A percentile compares a stretch with the other conserved stretches of the same genome.
phyloP scores from a whole-genome alignment of 2,329 filamentous ascomycete genomes.

The Zelopaecilomyces penicillatus region DNA sequence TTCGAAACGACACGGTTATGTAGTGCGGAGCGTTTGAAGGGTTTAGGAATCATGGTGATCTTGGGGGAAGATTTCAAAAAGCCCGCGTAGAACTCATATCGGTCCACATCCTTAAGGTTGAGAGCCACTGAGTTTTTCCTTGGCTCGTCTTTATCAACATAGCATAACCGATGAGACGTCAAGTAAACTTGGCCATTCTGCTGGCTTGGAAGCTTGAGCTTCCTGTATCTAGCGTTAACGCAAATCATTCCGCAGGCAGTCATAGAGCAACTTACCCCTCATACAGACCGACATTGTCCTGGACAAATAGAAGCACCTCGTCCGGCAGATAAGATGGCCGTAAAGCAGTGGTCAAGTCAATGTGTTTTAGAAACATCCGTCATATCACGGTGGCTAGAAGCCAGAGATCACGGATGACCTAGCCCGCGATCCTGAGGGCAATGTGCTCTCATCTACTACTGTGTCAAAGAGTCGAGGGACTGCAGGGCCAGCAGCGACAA shows the following conservation, averaged over 20 bases:
- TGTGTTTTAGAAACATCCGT: constrained; percentile 95
- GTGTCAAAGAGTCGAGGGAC: too few relatives aligned
- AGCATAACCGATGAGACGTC: constrained; percentile 91
- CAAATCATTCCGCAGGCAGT: not conserved
- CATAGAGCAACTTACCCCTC: constrained; percentile 63
- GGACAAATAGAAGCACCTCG: constrained; percentile 91
- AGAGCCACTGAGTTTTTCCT: constrained; percentile 77
- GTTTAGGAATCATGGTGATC: constrained; percentile 80
- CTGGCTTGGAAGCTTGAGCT: constrained; percentile 88
- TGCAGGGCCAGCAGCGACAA: too few relatives aligned
- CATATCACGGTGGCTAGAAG: constrained; percentile 30
- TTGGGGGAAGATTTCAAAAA: constrained; percentile 95
- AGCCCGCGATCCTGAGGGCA: too few relatives aligned
- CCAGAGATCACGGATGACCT: constrained; percentile 2
- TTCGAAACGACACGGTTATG: constrained; percentile 44
- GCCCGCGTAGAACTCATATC: constrained; percentile 83
- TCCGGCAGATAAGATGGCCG: constrained; percentile 87
- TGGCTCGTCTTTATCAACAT: constrained; percentile 82
- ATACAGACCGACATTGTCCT: constrained; percentile 95
- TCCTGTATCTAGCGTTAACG: constrained; percentile 46
- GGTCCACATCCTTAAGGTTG: constrained; percentile 84
- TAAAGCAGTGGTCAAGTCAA: constrained; percentile 93
- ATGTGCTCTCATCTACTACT: too few relatives aligned
- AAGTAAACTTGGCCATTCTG: constrained; percentile 95
- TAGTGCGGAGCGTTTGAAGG: constrained; percentile 56